Conservation (phyloP, 1,139 yeast genomes). For the Suhomyces maxii region DNA sequence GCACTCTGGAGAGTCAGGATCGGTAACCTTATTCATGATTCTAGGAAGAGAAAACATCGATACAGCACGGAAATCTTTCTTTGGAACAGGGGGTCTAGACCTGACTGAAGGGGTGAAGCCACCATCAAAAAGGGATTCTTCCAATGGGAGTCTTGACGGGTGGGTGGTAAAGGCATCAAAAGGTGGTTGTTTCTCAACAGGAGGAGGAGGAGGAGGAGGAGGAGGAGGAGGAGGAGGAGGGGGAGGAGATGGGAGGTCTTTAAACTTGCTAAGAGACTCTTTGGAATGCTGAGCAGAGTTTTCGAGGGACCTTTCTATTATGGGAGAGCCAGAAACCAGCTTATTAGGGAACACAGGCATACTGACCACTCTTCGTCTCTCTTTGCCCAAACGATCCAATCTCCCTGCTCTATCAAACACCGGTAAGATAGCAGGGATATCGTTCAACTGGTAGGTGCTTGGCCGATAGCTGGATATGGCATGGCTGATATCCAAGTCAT, state of each 20-base stretch:
- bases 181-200: neutral
- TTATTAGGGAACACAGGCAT: conserved; percentile 19
- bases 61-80: too few relatives aligned
- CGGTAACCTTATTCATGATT: neutral
- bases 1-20: neutral
- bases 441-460: conserved; percentile 23
- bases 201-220: neutral
- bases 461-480: conserved; percentile 35
- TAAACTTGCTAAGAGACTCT: neutral
- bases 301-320: neutral
- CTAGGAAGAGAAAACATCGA: neutral
- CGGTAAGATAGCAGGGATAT: conserved; percentile 35
- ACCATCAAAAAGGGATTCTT: too few relatives aligned
- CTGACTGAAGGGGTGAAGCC: too few relatives aligned
- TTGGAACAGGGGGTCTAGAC: too few relatives aligned
- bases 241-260: neutral
- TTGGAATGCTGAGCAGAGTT: neutral
- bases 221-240: too few relatives aligned
- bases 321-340: neutral
- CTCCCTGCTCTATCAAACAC: conserved; percentile 27
- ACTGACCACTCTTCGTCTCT: conserved; percentile 24
- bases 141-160: neutral
- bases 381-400: conserved; percentile 20
- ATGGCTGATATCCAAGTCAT: conserved; percentile 27
- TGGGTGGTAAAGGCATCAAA: neutral